Percentiles rank a stretch among this genome's conserved stretches.
Conservation (phyloP, 106 monocot species). For the Agapanthus africanus region DNA sequence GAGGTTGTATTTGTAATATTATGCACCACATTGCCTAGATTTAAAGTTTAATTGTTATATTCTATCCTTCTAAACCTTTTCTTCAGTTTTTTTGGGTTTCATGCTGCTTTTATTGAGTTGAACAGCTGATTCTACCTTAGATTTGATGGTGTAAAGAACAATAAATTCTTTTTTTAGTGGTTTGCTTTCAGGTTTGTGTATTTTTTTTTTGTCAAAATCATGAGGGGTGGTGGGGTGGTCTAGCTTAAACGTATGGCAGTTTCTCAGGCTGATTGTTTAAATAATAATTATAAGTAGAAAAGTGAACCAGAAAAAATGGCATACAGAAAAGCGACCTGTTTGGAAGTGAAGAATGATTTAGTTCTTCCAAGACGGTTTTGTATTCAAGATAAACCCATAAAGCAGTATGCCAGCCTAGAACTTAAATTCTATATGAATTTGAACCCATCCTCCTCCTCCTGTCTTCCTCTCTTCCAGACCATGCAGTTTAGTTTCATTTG, state of each 20-base stretch:
- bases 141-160: too few relatives aligned
- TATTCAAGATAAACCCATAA: too few relatives aligned
- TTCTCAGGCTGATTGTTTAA: neutral
- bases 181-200: neutral
- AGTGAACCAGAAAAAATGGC: neutral
- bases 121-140: too few relatives aligned
- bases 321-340: neutral
- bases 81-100: too few relatives aligned
- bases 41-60: too few relatives aligned
- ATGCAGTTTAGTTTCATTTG: neutral
- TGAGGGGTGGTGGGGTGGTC: neutral
- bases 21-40: too few relatives aligned
- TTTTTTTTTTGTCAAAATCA: neutral
- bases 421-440: too few relatives aligned
- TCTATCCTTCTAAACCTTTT: too few relatives aligned
- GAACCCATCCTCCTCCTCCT: neutral
- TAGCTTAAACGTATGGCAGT: neutral
- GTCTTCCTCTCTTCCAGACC: neutral
- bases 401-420: too few relatives aligned
- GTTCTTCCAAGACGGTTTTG: neutral
- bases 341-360: neutral
- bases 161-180: too few relatives aligned
- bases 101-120: too few relatives aligned
- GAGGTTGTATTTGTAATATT: too few relatives aligned
- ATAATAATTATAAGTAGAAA: neutral